These are phyloP conservation scores for Atkinsonella hypoxylon DNA, from an alignment of 2,329 filamentous ascomycete species.

Conservation along the genomic window DNA sequence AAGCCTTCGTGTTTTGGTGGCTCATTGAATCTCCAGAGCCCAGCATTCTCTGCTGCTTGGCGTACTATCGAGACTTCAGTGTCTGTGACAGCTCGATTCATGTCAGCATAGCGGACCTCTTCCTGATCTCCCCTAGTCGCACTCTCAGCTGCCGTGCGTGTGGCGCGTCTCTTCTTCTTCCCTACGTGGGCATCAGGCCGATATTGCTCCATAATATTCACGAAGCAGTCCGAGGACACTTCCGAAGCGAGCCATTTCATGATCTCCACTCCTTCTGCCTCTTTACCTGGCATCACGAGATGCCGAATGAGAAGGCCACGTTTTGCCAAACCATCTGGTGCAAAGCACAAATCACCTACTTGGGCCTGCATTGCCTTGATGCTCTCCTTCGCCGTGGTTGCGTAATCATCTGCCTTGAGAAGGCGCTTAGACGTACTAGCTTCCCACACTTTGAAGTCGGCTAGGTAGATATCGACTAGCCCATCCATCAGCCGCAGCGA, in stretches of 20 bases:
- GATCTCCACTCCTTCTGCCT: slow-evolving; percentile 60
- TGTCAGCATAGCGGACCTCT: slow-evolving; percentile 58
- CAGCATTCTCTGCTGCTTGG: slow-evolving; percentile 55
- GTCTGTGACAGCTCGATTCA: slow-evolving; percentile 50
- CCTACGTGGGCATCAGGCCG: slow-evolving; percentile 71
- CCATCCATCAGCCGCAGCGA: slow-evolving; percentile 65
- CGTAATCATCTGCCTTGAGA: slow-evolving; percentile 69
- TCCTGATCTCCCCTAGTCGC: slow-evolving; percentile 25
- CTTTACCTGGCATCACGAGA: slow-evolving; percentile 73
- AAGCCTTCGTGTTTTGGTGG: slow-evolving; percentile 39
- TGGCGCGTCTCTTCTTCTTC: slow-evolving; percentile 36
- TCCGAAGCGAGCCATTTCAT: slow-evolving; percentile 65
- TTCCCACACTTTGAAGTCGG: slow-evolving; percentile 78
- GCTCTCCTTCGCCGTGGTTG: slow-evolving; percentile 59
- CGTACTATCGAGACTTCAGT: slow-evolving; percentile 56
- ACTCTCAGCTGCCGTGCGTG: neutral
- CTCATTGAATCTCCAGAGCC: slow-evolving; percentile 71
- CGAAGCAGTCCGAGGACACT: slow-evolving; percentile 62
- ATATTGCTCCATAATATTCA: slow-evolving; percentile 87
- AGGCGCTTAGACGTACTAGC: slow-evolving; percentile 53
- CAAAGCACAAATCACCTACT: slow-evolving; percentile 76
- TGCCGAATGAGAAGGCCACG: slow-evolving; percentile 65
- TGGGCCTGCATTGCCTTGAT: slow-evolving; percentile 71
- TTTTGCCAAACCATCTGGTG: slow-evolving; percentile 68
- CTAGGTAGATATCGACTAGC: slow-evolving; percentile 75